Evolutionary conservation across 257 asterid species (phyloP).

Genomic region (Haberlea rhodopensis): DNA sequence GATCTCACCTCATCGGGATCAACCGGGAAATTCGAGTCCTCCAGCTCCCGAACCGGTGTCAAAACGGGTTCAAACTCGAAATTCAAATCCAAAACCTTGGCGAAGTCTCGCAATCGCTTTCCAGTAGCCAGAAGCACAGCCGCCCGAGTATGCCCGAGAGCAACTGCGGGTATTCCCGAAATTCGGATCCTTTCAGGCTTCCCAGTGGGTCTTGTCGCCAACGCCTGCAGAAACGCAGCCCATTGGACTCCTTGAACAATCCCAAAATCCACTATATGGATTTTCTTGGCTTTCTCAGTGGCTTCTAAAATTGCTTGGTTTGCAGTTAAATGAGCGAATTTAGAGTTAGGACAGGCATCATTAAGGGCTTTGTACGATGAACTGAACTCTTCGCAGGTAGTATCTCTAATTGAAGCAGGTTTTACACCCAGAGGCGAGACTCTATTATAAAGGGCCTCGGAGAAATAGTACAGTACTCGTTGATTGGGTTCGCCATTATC

Average conservation of each 20-base stretch:
- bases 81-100: conserved; percentile 70
- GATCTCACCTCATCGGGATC: conserved; percentile 67
- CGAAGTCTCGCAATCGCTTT: conserved; percentile 75
- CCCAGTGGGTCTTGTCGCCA: conserved; percentile 86
- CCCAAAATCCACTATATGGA: conserved; percentile 88
- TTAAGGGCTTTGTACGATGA: conserved; percentile 67
- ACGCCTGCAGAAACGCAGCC: conserved; percentile 92
- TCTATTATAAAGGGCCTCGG: conserved; percentile 64
- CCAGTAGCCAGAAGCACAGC: conserved; percentile 76
- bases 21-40: conserved; percentile 50
- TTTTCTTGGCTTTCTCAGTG: too few species aligned
- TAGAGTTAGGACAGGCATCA: conserved; percentile 93
- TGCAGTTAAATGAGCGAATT: conserved; percentile 85
- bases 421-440: conserved; percentile 33
- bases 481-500: conserved; percentile 66
- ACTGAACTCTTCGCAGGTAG: conserved; percentile 67
- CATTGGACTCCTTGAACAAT: conserved; percentile 92
- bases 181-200: conserved; percentile 70
- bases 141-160: conserved; percentile 57
- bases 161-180: conserved; percentile 85
- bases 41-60: conserved; percentile 54
- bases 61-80: conserved; percentile 73
- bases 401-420: conserved; percentile 27
- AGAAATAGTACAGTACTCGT: conserved; percentile 71
- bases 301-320: conserved; percentile 93